Percentiles rank a stretch among this genome's conserved stretches.
phyloP scores from a whole-genome alignment of 2,329 filamentous ascomycete genomes.

The Monilinia aucupariae region DNA sequence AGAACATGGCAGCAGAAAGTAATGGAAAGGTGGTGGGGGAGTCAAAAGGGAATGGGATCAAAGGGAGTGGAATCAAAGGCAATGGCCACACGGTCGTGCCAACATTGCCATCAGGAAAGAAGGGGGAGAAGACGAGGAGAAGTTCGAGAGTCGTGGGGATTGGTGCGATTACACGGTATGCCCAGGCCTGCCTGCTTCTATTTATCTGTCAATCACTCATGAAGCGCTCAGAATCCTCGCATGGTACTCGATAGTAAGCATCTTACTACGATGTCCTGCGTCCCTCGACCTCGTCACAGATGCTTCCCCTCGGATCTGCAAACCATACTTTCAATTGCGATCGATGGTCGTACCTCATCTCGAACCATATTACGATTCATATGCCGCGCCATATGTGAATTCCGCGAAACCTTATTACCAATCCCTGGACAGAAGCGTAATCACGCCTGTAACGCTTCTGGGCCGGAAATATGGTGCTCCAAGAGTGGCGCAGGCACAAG shows the following conservation, averaged over 20 bases:
- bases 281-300: conserved; percentile 62
- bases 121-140: conserved; percentile 19
- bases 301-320: conserved; percentile 71
- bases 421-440: conserved; percentile 55
- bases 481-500: conserved; percentile 59
- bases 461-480: conserved; percentile 72
- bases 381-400: conserved; percentile 78
- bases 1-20: conserved; percentile 37
- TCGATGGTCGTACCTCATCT: conserved; percentile 64
- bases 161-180: conserved; percentile 50
- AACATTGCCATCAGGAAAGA: conserved; percentile 31
- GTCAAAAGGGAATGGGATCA: conserved; percentile 26
- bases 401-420: conserved; percentile 70
- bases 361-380: conserved; percentile 78
- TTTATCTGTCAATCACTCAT: conserved; percentile 4
- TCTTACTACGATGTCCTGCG: conserved; percentile 77
- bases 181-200: conserved; percentile 17
- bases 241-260: conserved; percentile 80
- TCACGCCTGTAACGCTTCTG: conserved; percentile 62
- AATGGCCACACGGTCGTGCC: conserved; percentile 39
- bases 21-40: conserved; percentile 38
- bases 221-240: conserved; percentile 58
- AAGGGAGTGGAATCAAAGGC: conserved; percentile 39
- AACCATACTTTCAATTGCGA: conserved; percentile 69
- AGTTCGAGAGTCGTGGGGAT: conserved; percentile 43